Evolutionary conservation across 176 grass and related monocot species (phyloP).

Genomic region (Oryza punctata): DNA sequence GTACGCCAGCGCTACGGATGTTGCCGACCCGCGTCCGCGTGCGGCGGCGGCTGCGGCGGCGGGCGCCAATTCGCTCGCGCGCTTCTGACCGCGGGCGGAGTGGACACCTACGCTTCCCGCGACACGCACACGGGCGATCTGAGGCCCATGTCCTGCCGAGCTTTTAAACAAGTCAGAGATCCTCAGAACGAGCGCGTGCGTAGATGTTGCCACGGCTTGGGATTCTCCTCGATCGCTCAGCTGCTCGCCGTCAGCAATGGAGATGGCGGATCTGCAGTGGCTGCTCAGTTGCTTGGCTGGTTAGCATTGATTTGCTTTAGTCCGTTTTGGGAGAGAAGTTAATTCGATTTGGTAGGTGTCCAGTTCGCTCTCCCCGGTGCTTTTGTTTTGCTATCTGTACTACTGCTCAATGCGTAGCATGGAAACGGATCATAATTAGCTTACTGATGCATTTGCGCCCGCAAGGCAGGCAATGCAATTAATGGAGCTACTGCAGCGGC

Average conservation of each 20-base stretch:
- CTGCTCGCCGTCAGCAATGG: not conserved
- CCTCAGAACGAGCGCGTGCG: not conserved
- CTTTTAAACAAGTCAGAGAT: slow-evolving; percentile 1
- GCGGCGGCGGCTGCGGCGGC: no score
- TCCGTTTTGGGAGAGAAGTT: not conserved
- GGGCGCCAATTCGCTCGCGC: not conserved
- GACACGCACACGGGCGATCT: not conserved
- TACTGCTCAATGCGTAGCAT: not conserved
- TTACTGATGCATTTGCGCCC: not conserved
- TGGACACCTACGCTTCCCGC: not conserved
- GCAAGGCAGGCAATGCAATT: slow-evolving; percentile 11
- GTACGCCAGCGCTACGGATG: not conserved
- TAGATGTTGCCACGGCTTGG: not conserved
- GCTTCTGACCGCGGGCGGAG: no score
- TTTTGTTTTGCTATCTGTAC: not conserved
- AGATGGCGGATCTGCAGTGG: not conserved
- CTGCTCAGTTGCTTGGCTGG: not conserved
- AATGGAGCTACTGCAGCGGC: not conserved
- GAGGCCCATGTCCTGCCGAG: not conserved
- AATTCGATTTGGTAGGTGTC: not conserved
- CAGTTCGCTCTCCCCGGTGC: no score
- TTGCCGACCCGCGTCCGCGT: no score
- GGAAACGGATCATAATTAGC: not conserved
- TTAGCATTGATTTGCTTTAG: not conserved
- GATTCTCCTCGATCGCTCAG: slow-evolving; percentile 8